Evolutionary conservation across 768 basidiomycete species (phyloP).

Genomic region (Goffeauzyma gilvescens): DNA sequence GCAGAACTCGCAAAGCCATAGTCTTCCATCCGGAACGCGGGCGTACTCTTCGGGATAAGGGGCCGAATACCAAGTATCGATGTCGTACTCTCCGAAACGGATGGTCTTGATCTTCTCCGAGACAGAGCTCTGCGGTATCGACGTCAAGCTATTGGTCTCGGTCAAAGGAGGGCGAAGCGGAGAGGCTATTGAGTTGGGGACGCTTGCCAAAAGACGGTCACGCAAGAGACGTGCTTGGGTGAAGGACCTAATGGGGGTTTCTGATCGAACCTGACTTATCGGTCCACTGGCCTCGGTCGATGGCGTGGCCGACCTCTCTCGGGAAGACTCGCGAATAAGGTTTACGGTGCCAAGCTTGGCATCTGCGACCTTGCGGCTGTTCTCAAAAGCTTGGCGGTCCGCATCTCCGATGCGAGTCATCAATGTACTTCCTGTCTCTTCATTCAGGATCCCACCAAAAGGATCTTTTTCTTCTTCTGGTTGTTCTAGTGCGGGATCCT

Average conservation of each 20-base stretch:
- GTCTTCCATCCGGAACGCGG: constrained; percentile 65
- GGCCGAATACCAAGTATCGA: constrained; percentile 97
- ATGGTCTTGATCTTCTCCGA: constrained; percentile 53
- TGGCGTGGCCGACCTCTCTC: constrained; percentile 9
- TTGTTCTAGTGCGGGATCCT: constrained; percentile 35
- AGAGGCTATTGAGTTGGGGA: no score
- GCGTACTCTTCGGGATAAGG: constrained; percentile 97
- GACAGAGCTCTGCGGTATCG: constrained; percentile 35
- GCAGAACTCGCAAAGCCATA: constrained; percentile 98
- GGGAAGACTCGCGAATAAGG: no score
- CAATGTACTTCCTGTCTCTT: constrained; percentile 50
- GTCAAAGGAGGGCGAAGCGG: no score
- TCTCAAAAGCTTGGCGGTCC: constrained; percentile 57
- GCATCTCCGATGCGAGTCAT: constrained; percentile 44
- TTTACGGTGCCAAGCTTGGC: no score
- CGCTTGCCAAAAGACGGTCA: constrained; percentile 21
- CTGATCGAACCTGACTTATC: background rate
- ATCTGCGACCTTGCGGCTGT: constrained; percentile 53
- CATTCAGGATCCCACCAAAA: constrained; percentile 63
- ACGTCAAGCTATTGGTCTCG: constrained; percentile 23
- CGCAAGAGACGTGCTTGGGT: no score
- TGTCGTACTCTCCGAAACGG: constrained; percentile 75
- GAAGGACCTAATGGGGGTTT: background rate
- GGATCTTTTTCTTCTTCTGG: constrained; percentile 39
- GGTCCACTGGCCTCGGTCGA: constrained; percentile 9